Evolutionary conservation across 2,329 filamentous ascomycete genomes (phyloP).

Genomic region (Ceratocystis lukuohia): DNA sequence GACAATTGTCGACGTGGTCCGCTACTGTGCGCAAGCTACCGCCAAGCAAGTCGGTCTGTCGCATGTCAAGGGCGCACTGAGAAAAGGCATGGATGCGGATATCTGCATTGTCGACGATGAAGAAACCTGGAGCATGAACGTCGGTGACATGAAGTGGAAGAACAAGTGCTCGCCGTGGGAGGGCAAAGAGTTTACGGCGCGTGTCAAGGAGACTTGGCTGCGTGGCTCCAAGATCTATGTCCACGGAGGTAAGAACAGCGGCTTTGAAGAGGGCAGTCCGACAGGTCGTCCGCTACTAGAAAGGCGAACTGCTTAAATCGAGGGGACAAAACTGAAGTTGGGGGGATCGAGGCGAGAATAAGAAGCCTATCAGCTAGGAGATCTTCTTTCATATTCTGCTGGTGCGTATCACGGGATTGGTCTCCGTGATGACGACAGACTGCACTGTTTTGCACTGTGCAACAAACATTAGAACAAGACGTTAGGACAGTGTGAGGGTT

Average conservation of each 20-base stretch:
- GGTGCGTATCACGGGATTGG: neutral
- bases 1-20: slow-evolving; percentile 63
- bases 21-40: slow-evolving; percentile 75
- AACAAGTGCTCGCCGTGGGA: slow-evolving; percentile 90
- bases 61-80: slow-evolving; percentile 67
- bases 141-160: slow-evolving; percentile 80
- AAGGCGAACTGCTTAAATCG: slow-evolving; percentile 31
- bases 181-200: slow-evolving; percentile 60
- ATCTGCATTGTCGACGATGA: slow-evolving; percentile 83
- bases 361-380: no score
- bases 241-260: slow-evolving; percentile 40
- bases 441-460: neutral
- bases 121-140: slow-evolving; percentile 59
- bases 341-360: no score
- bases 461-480: neutral
- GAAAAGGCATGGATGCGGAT: slow-evolving; percentile 75
- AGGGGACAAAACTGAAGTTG: neutral
- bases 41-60: slow-evolving; percentile 76
- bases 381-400: neutral
- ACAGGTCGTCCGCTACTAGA: slow-evolving; percentile 46
- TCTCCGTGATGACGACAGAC: neutral
- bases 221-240: slow-evolving; percentile 63
- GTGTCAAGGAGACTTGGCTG: slow-evolving; percentile 76
- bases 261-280: slow-evolving; percentile 38
- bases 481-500: neutral